Base-by-base conservation (phyloP, 2,329 filamentous ascomycete genomes). In the Chaetomium globosum region DNA sequence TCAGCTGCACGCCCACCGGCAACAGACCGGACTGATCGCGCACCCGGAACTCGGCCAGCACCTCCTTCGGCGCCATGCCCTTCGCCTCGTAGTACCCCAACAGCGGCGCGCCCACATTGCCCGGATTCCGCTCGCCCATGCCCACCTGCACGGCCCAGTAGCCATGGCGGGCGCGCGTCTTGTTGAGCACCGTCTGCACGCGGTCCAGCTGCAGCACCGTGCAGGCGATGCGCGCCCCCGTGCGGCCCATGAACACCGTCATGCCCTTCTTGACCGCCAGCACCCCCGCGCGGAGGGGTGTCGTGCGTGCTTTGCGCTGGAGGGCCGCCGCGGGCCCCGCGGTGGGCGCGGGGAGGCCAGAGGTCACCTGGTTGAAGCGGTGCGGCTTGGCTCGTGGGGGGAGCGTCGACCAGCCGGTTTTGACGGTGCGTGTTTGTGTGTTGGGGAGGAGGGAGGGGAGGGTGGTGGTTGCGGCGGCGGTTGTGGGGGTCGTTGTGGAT, bases 61-160 rank as follows among this genome's bases (percentile, higher is more conserved):
- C 84, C 70, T 88, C 80, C 83, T 98, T 98, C 57, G 95, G 92
- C 68, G 89, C 88, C 46, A 98, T 85, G 26, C 89, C 89, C 74
- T 92, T 88, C 63, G 83, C 87, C 67, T 94, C 91, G 79, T 90
- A 98, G 80, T 97, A 95, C 0, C 95, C 95, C 66, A 97, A 81
- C 81, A 91, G 80, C 2, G 95, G 90, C 73, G 90, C 86, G n/a
- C 89, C 89, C 51, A 95, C 86, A 76, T 96, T 97, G 67, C 82
- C 83, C 28, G 90, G 80, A 67, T 89, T 85, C 75, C 89, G 90
- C 75, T 85, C 85, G 3, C 95, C 95, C 56, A 86, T 81, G 23
- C 95, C 95, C 53, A 99, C 80, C 80, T 97, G 93, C 16, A 98
- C 93, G 19, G 94, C 95, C 83, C 87, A 97, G 81, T 99, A 99